Percentiles rank a stretch among this genome's conserved stretches.
Evolutionary conservation across 495 filamentous ascomycete species (phyloP).

Genomic region (Hamigera avellanea): DNA sequence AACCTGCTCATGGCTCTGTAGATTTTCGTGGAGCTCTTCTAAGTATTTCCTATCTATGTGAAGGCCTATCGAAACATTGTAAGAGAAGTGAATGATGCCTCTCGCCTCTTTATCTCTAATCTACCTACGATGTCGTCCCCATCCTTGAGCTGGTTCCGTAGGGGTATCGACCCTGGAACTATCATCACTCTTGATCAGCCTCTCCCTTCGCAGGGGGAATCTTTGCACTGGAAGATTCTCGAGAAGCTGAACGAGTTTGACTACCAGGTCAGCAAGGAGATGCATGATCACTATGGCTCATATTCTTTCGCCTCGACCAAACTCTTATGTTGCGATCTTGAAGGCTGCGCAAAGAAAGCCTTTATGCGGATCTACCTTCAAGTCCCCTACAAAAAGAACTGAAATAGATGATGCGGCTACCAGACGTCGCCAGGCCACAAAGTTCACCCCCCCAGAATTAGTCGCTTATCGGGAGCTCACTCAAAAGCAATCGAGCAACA

Average conservation of each 20-base stretch:
- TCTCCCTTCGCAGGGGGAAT: background rate
- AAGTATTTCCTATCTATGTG: no score
- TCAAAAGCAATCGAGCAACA: slow-evolving; percentile 2
- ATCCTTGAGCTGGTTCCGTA: background rate
- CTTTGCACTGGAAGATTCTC: background rate
- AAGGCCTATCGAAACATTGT: no score
- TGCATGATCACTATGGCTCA: background rate
- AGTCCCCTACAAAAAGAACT: slow-evolving; percentile 6
- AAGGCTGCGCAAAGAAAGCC: slow-evolving; percentile 2
- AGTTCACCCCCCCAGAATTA: slow-evolving; percentile 4
- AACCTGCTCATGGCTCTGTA: no score
- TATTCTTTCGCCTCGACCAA: slow-evolving; percentile 6
- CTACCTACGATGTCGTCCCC: background rate
- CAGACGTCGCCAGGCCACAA: slow-evolving; percentile 7
- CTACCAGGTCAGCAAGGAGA: background rate
- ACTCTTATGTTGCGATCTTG: slow-evolving; percentile 6
- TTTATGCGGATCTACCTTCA: slow-evolving; percentile 9
- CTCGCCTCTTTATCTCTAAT: no score
- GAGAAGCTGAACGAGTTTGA: background rate
- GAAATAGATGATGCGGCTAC: slow-evolving; percentile 6
- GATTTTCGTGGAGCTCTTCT: no score
- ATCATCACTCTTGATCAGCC: background rate
- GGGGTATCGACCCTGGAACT: background rate
- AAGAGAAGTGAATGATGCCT: no score
- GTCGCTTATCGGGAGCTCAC: slow-evolving; percentile 3